Base-by-base conservation (phyloP, 495 filamentous ascomycete species). In the Massariosphaeria phaeospora region DNA sequence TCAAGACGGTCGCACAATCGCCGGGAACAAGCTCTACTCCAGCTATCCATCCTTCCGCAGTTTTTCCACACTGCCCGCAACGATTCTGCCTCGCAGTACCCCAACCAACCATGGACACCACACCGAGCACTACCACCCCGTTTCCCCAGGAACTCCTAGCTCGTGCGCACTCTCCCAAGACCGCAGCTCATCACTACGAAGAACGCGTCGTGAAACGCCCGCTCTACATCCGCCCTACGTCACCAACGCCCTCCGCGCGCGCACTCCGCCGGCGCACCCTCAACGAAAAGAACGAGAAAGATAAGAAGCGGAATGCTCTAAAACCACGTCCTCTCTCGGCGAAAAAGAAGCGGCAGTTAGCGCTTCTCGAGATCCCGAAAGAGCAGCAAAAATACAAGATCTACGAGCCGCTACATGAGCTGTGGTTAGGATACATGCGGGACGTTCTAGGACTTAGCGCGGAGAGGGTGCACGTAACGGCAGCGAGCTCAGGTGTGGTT, bases 371-470 rank as follows among this genome's bases (percentile, higher is more conserved):
- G 21, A 76, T 96, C 2, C 86, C 86, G 0, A 75, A 76, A 52
- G 70, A 75, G 25, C 77, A 81, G 46, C 82, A 79, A 64, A 87
- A 86, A 64, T 89, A 91, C 61, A 76, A 68, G 3, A 75, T 91
- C 4, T 98, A 90, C 69, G 79, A 81, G 57, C 82, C 83, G 0
- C 70, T 98, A 52, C 78, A 95, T 67, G 66, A 57, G 23, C 74
- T 98, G 66, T 98, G 93, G 93, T 61, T 82, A 5, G 79, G 75
- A 1, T 96, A 98, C 71, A 85, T 94, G 69, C 79, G 81, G 57
- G 87, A 91, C 54, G 70, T 91, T 0, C 64, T 95, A 12, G 79
- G 78, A 0, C 59, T 68, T 54, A 66, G 33, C 40, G 73, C 73
- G 57, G 69, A 50, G 13, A 21, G 17, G 38, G 31, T 74, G 24